These are phyloP conservation scores for Chaetomium cochliodes DNA, from an alignment of 495 filamentous ascomycete species.

Conservation along the genomic window DNA sequence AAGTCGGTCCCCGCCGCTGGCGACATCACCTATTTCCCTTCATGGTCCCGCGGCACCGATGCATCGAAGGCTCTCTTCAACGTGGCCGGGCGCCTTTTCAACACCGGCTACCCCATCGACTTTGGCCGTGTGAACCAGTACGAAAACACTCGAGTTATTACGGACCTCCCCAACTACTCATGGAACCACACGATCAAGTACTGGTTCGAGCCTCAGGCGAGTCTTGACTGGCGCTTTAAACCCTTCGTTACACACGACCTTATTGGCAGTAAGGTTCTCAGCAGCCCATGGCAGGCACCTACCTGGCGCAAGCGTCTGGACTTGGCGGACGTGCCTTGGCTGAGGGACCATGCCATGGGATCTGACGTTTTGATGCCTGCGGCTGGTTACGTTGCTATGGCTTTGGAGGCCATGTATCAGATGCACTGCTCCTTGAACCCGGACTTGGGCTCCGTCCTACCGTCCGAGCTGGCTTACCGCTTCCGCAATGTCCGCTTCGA, in stretches of 20 bases:
- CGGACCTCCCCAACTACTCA: slow-evolving; percentile 40
- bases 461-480: background rate
- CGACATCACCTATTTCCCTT: background rate
- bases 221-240: slow-evolving; percentile 10
- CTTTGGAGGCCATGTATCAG: slow-evolving; percentile 23
- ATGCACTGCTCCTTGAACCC: background rate
- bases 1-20: background rate
- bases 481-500: slow-evolving; percentile 1
- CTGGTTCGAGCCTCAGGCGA: slow-evolving; percentile 16
- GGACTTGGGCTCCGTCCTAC: background rate
- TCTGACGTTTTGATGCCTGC: slow-evolving; percentile 25
- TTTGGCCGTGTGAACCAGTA: background rate
- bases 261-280: slow-evolving; percentile 15
- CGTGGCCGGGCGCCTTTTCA: slow-evolving; percentile 23
- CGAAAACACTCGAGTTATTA: background rate
- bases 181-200: slow-evolving; percentile 30
- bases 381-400: slow-evolving; percentile 20
- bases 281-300: slow-evolving; percentile 25
- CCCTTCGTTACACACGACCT: slow-evolving; percentile 20
- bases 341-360: slow-evolving; percentile 43
- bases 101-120: slow-evolving; percentile 19
- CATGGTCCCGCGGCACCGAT: background rate
- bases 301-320: slow-evolving; percentile 46
- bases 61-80: slow-evolving; percentile 30
- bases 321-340: slow-evolving; percentile 34